Percentiles rank a stretch among this genome's conserved stretches.
phyloP scores from a whole-genome alignment of 345 rosid genomes.

The Lepidium didymum region DNA sequence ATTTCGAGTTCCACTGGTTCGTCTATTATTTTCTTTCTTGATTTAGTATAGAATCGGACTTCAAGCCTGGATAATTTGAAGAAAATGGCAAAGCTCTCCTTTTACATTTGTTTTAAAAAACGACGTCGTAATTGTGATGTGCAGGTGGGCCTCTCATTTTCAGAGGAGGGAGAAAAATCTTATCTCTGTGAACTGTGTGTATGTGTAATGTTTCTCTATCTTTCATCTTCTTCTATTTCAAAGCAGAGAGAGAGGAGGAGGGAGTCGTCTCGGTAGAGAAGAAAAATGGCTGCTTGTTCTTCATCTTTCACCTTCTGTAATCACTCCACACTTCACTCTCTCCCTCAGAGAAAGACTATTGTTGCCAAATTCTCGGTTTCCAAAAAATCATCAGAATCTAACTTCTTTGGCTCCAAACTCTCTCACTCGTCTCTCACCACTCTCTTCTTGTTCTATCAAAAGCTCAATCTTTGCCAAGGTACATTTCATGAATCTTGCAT shows the following conservation, averaged over 20 bases:
- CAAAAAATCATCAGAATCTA: constrained; percentile 50
- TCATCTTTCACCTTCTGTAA: constrained; percentile 11
- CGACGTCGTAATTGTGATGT: not conserved
- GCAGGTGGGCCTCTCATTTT: constrained; percentile 3
- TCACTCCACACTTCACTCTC: constrained; percentile 16
- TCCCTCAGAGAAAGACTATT: constrained; percentile 7
- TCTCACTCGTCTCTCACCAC: constrained; percentile 34
- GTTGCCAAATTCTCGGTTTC: constrained; percentile 1
- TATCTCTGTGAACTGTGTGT: not conserved
- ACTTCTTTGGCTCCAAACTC: constrained; percentile 53
- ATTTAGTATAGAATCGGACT: not conserved
- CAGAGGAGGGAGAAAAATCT: not conserved
- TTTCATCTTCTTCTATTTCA: not conserved
- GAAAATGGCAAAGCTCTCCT: constrained; percentile 4
- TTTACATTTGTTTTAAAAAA: not conserved
- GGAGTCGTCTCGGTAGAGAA: not conserved
- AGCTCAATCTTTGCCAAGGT: constrained; percentile 66
- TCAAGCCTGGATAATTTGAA: not conserved
- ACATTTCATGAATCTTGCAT: constrained; percentile 31
- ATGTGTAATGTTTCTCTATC: constrained; percentile 16
- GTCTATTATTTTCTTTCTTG: not conserved
- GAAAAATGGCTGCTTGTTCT: constrained; percentile 25
- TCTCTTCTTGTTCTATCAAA: constrained; percentile 36
- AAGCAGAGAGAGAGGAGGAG: not conserved
- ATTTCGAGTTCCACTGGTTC: not conserved